phyloP scores from a whole-genome alignment of 306 rosid species.

The Begonia peltatifolia region DNA sequence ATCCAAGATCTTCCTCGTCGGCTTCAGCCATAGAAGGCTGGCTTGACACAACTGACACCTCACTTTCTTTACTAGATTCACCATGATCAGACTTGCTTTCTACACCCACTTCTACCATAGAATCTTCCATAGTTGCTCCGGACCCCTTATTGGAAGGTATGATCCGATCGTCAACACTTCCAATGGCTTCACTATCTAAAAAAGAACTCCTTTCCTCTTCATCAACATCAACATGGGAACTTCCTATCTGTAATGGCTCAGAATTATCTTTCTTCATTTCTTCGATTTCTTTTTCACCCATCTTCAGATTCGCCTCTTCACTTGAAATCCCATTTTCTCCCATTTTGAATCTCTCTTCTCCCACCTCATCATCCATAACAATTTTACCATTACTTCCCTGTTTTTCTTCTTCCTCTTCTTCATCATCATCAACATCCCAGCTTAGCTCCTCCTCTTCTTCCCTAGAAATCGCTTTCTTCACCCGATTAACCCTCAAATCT shows the following conservation, averaged over 20 bases:
- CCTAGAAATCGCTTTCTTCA: slow-evolving; percentile 42
- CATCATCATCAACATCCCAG: slow-evolving; percentile 83
- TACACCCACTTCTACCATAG: slow-evolving; percentile 13
- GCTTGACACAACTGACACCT: slow-evolving; percentile 20
- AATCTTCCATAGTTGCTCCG: too few relatives aligned
- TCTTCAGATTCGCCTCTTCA: slow-evolving; percentile 16
- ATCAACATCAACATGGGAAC: background rate
- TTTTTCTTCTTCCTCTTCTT: slow-evolving; percentile 11
- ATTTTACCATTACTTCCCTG: slow-evolving; percentile 10
- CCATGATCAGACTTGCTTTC: slow-evolving; percentile 22
- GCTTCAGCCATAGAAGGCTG: slow-evolving; percentile 26
- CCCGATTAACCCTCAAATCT: slow-evolving; percentile 52
- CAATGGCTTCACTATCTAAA: too few relatives aligned
- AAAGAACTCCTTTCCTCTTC: too few relatives aligned
- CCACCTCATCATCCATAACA: slow-evolving; percentile 5
- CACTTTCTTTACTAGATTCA: slow-evolving; percentile 23
- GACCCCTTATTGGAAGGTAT: too few relatives aligned
- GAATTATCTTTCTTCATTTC: slow-evolving; percentile 16
- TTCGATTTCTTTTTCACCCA: slow-evolving; percentile 11
- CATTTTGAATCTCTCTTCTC: slow-evolving; percentile 12
- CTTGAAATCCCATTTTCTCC: slow-evolving; percentile 18
- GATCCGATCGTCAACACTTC: too few relatives aligned
- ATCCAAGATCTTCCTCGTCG: slow-evolving; percentile 67
- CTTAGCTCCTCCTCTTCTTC: slow-evolving; percentile 73
- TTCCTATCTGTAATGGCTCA: slow-evolving; percentile 14